Percentiles rank a stretch among this genome's conserved stretches.
Conservation (phyloP, 2,329 filamentous ascomycete species). For the Fusarium foetens region DNA sequence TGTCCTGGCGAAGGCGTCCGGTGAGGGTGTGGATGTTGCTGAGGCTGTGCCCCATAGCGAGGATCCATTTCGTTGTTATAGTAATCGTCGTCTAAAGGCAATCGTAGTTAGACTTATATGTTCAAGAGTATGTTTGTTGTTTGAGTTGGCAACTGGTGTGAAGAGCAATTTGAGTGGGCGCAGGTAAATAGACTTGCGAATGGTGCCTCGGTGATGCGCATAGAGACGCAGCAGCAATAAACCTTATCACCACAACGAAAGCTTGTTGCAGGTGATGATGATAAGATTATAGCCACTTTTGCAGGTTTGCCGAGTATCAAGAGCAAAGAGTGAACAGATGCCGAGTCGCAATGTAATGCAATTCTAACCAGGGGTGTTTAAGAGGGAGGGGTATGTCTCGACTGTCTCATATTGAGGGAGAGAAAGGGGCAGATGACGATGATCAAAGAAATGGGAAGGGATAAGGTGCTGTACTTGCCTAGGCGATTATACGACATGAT, state of each 20-base stretch:
- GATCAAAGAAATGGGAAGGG: slow-evolving; percentile 22
- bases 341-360: slow-evolving; percentile 18
- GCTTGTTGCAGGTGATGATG: not conserved
- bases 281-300: not conserved
- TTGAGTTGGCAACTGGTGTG: slow-evolving; percentile 13
- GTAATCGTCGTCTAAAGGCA: slow-evolving; percentile 64
- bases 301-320: not conserved
- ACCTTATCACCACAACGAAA: slow-evolving; percentile 2
- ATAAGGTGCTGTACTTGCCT: slow-evolving; percentile 62
- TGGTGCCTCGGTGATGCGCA: slow-evolving; percentile 34
- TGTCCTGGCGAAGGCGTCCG: slow-evolving; percentile 81
- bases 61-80: slow-evolving; percentile 68
- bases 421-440: slow-evolving; percentile 35
- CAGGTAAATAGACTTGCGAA: slow-evolving; percentile 10
- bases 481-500: slow-evolving; percentile 80
- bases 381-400: slow-evolving; percentile 39
- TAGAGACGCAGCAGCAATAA: slow-evolving; percentile 20
- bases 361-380: slow-evolving; percentile 35
- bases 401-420: slow-evolving; percentile 34
- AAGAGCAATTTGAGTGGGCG: slow-evolving; percentile 2
- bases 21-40: slow-evolving; percentile 52
- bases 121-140: slow-evolving; percentile 4
- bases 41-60: slow-evolving; percentile 36
- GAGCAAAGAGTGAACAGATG: not conserved
- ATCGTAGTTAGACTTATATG: slow-evolving; percentile 36